Base-by-base conservation (phyloP, 2,329 filamentous ascomycete genomes). In the Aspergillus fumigatus region DNA sequence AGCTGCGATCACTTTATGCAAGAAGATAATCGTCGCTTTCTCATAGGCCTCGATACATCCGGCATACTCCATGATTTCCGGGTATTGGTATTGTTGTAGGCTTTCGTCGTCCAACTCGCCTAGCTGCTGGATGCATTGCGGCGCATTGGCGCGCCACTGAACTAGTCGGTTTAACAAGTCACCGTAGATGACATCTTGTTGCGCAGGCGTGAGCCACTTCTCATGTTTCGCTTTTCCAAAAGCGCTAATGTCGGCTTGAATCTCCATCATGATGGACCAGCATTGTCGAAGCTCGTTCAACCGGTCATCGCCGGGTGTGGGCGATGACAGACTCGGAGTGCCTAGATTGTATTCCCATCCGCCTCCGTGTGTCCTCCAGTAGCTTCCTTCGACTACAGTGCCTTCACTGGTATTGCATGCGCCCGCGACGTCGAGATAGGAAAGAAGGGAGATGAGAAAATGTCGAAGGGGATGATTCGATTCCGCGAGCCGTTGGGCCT, bases 401-500 rank as follows among this genome's bases (percentile, higher is more conserved):
- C 70, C 72, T 27, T 73, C 70, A 21, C 69, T 69, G 5, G 71
- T 73, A 4, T 71, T 70, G 54, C 73, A 74, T 10, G 73, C 69
- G 27, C 73, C 73, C 0, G 73, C 73, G 21, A 75, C 72, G 50
- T 75, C 73, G 19, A 75, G 70, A 54, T 74, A 75, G 1, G 70
- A 73, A 35, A 75, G 66, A 14, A 74, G 63, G 2, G 72, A 75
- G 17, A 75, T 68, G n/a, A 75, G 70, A 52, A 75, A 75, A 26
- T 62, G 62, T 43, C 68, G 68, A 10, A 73, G 67, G 1, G 71
- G 70, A 27, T 72, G 70, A 35, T 70, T 69, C 14, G 62, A 67
- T 53, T 72, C 69, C 19, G 64, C 64, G 17, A 69, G 50, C 11
- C 69, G 67, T 48, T 67, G 62, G 11, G 59, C 63, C 59, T 71